Percentiles rank a stretch among this genome's conserved stretches.
These are phyloP conservation scores for Suhomyces anneliseae DNA, from an alignment of 1,139 yeast genomes.

Conservation along the genomic window DNA sequence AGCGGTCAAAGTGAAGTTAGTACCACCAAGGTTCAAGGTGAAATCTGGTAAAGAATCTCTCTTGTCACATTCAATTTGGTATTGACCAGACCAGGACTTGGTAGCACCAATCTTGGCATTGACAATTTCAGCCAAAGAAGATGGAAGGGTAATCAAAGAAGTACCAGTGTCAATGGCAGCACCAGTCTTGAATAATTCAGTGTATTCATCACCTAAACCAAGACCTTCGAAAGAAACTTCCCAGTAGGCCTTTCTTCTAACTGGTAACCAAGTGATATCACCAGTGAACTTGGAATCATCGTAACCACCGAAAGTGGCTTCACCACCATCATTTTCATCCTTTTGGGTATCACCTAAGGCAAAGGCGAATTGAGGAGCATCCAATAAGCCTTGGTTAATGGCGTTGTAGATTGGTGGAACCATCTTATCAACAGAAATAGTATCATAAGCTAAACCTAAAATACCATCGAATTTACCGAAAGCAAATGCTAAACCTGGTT, in stretches of 20 bases:
- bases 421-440: constrained; percentile 82
- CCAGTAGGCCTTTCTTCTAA: constrained; percentile 99
- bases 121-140: constrained; percentile 90
- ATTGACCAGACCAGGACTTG: constrained; percentile 97
- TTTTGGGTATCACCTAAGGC: constrained; percentile 78
- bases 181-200: constrained; percentile 78
- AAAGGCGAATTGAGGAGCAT: constrained; percentile 83
- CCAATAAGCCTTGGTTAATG: constrained; percentile 73
- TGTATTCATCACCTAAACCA: constrained; percentile 88
- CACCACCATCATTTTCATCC: constrained; percentile 69
- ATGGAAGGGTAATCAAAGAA: constrained; percentile 89
- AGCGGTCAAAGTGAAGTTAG: constrained; percentile 85
- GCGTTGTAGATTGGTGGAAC: constrained; percentile 96
- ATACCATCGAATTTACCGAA: constrained; percentile 98
- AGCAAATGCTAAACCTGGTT: constrained; percentile 97
- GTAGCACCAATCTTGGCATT: constrained; percentile 96
- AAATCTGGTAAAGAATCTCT: constrained; percentile 86
- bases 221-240: constrained; percentile 91
- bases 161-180: constrained; percentile 99
- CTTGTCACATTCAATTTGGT: constrained; percentile 81
- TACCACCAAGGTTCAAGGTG: constrained; percentile 84
- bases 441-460: constrained; percentile 88
- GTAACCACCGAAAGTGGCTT: constrained; percentile 92
- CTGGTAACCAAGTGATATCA: constrained; percentile 90
- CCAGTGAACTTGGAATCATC: constrained; percentile 76